Conservation (phyloP, 2,329 filamentous ascomycete genomes). For the Knufia petricola region DNA sequence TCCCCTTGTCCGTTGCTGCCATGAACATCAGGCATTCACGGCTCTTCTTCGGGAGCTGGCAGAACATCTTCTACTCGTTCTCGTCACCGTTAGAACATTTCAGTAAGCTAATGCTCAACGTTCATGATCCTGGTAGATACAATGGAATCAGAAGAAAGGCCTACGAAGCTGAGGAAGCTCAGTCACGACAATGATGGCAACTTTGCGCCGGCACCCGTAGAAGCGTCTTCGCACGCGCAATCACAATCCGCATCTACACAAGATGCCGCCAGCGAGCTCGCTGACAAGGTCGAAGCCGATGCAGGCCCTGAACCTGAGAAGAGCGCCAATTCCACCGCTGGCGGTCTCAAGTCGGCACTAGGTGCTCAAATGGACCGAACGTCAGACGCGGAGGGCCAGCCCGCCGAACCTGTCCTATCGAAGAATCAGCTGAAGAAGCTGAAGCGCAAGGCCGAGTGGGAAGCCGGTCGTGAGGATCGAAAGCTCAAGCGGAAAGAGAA, state of each 20-base stretch:
- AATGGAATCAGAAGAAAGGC: conserved; percentile 49
- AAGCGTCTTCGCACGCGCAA: conserved; percentile 1
- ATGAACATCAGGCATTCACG: no score
- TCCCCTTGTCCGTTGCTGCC: no score
- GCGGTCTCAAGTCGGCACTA: background rate
- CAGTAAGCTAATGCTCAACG: no score
- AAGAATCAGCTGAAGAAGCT: conserved; percentile 82
- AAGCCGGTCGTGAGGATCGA: conserved; percentile 54
- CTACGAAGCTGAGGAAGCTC: conserved; percentile 46
- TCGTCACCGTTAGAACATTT: no score
- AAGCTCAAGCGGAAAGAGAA: conserved; percentile 52
- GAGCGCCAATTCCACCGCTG: background rate
- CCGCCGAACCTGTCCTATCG: conserved; percentile 44
- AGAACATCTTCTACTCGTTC: no score
- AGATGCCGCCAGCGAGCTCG: background rate
- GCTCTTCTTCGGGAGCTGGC: no score
- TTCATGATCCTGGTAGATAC: background rate
- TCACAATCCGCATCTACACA: conserved; percentile 13
- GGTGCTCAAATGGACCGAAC: conserved; percentile 5
- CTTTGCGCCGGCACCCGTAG: conserved; percentile 8
- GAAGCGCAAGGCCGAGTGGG: conserved; percentile 63
- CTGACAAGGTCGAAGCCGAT: background rate
- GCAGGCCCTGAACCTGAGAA: background rate
- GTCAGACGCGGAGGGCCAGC: conserved; percentile 2
- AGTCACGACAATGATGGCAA: conserved; percentile 26